phyloP scores from a whole-genome alignment of 768 basidiomycete species.

The Strobilomyces echinocephalus region DNA sequence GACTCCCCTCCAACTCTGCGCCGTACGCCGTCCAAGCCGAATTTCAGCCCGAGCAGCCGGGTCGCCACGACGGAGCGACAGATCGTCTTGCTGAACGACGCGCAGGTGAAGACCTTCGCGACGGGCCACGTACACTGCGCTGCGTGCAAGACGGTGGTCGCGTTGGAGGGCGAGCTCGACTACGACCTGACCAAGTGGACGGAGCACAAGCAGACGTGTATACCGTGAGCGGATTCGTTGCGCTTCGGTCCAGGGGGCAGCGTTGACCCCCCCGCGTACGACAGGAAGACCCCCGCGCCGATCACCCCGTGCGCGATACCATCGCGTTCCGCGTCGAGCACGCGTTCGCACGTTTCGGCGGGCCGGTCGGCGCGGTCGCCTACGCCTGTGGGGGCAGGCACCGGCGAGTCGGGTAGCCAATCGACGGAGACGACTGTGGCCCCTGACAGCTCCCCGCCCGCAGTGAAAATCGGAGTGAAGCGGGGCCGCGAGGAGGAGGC shows the following conservation, averaged over 20 bases:
- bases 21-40: conserved; percentile 15
- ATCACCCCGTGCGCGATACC: conserved; percentile 18
- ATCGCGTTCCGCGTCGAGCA: conserved; percentile 17
- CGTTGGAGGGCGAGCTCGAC: conserved; percentile 46
- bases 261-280: conserved; percentile 3
- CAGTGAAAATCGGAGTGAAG: conserved; percentile 36
- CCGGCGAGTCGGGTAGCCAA: conserved; percentile 17
- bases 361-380: conserved; percentile 11
- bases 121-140: conserved; percentile 46
- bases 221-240: conserved; percentile 28
- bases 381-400: conserved; percentile 9
- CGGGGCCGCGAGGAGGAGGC: conserved; percentile 43
- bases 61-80: conserved; percentile 61
- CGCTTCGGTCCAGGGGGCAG: neutral
- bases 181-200: conserved; percentile 61
- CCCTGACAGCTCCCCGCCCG: conserved; percentile 18
- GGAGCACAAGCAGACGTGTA: conserved; percentile 54
- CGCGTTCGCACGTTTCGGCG: conserved; percentile 13
- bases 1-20: conserved; percentile 24
- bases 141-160: conserved; percentile 44
- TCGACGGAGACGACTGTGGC: conserved; percentile 39
- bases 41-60: conserved; percentile 48
- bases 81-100: conserved; percentile 58
- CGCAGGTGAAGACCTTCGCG: conserved; percentile 50
- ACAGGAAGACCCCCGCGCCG: conserved; percentile 18